Base-by-base conservation (phyloP, 2,329 filamentous ascomycete genomes). In the Alternaria arbusti region DNA sequence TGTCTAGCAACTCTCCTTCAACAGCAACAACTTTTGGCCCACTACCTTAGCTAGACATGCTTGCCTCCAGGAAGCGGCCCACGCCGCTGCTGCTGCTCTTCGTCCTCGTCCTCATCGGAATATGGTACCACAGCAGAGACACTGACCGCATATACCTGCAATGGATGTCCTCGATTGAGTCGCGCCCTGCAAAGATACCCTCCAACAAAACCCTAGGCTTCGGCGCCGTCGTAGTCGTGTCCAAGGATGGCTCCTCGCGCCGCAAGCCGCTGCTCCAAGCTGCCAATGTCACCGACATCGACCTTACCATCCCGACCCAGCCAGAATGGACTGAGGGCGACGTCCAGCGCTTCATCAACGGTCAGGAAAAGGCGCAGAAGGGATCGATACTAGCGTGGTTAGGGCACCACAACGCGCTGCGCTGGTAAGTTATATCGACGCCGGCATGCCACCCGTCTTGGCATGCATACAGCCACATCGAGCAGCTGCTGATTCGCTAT, bases 301-400 rank as follows among this genome's bases (percentile, higher is more conserved):
- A 82, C 57, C 74, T 83, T 60, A 81, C 77, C 52, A 82, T 83
- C 44, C 82, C 82, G 4, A 45, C 66, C 12, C 82, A 83, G 65
- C 81, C 81, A 23, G 57, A 68, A 7, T 83, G 81, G 81, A 81
- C 79, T 13, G 78, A 82, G 20, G 72, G 74, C 57, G 79, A 83
- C 45, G 71, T 82, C 51, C 65, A 77, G n/a, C 69, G 71, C 20
- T 76, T 83, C 54, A 72, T 76, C 52, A 76, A 79, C 45, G 73
- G 72, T 6, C 70, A 78, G 50, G 69, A 75, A 15, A 72, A 78
- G n/a, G 69, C 79, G 17, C 75, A 78, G 12, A 72, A 73, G 65
- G 82, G 82, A 50, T 82, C 80, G 7, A 75, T 82, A 25, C 68
- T 83, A 60, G 82, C 81, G 47, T 83, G 82, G 82, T 70, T 83